A percentile compares a stretch with the other conserved stretches of the same genome.
Evolutionary conservation across 345 rosid genomes (phyloP).

Genomic region (Linum usitatissimum): DNA sequence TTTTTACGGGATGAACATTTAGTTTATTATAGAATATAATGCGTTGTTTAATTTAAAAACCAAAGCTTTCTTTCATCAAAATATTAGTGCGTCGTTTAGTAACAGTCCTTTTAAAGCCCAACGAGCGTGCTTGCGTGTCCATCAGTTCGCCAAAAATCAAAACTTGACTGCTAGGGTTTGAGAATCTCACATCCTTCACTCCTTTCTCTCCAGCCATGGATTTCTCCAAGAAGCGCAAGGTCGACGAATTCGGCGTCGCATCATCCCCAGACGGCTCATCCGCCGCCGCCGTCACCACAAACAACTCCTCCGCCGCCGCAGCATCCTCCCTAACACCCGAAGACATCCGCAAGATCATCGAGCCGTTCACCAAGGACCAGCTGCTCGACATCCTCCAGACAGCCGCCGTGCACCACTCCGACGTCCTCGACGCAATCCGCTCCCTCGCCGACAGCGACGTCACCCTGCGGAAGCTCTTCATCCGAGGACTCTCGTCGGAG

Average conservation of each 20-base stretch:
- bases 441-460: conserved; percentile 10
- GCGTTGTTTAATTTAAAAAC: no score
- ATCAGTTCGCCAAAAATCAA: no score
- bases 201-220: conserved; percentile 11
- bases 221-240: conserved; percentile 21
- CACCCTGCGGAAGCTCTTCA: conserved; percentile 11
- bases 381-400: conserved; percentile 21
- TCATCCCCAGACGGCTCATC: background rate
- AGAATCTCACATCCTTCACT: background rate
- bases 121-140: no score
- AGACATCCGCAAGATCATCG: conserved; percentile 22
- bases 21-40: no score
- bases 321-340: conserved; percentile 9
- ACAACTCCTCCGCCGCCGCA: background rate
- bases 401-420: conserved; percentile 19
- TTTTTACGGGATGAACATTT: no score
- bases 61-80: no score
- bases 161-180: background rate
- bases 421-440: conserved; percentile 24
- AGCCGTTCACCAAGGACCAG: conserved; percentile 22
- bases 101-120: no score
- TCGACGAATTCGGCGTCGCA: conserved; percentile 18
- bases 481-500: conserved; percentile 9
- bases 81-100: no score
- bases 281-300: background rate